phyloP scores from a whole-genome alignment of 148 eudicot species.

The Amaranthus palmeri region DNA sequence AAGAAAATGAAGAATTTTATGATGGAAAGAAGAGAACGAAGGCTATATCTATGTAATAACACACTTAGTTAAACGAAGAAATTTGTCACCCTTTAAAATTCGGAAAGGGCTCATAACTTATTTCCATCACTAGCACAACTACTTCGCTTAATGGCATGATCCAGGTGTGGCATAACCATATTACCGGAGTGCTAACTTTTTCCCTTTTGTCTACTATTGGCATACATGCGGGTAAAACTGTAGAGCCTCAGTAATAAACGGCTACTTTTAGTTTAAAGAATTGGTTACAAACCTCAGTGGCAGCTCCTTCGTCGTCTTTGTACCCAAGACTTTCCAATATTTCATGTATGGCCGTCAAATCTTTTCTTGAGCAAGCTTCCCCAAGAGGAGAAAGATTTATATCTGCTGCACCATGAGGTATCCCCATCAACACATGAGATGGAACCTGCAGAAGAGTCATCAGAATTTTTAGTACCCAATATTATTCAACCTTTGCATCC shows the following conservation, averaged over 20 bases:
- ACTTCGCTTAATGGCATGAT: not conserved
- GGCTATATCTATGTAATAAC: not conserved
- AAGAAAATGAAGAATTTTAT: not conserved
- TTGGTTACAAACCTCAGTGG: conserved; percentile 72
- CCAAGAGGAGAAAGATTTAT: conserved; percentile 67
- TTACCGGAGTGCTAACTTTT: not conserved
- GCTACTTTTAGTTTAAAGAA: not conserved
- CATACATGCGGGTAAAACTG: not conserved
- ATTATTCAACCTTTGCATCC: not conserved
- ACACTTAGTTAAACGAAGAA: not conserved
- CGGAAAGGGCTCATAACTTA: not conserved
- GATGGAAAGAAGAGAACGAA: not conserved
- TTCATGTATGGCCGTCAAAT: conserved; percentile 90
- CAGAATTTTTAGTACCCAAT: not conserved
- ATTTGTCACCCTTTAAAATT: not conserved
- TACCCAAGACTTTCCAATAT: conserved; percentile 70
- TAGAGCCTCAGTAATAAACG: not conserved
- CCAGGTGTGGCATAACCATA: not conserved
- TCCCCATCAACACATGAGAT: conserved; percentile 79
- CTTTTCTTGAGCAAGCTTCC: conserved; percentile 87
- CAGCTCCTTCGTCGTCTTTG: conserved; percentile 96
- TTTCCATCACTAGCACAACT: not conserved
- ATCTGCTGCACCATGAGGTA: conserved; percentile 56
- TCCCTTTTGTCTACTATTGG: not conserved
- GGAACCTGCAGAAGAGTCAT: conserved; percentile 52